Base-by-base conservation (phyloP, 148 eudicot genomes). In the Spergularia bocconei region DNA sequence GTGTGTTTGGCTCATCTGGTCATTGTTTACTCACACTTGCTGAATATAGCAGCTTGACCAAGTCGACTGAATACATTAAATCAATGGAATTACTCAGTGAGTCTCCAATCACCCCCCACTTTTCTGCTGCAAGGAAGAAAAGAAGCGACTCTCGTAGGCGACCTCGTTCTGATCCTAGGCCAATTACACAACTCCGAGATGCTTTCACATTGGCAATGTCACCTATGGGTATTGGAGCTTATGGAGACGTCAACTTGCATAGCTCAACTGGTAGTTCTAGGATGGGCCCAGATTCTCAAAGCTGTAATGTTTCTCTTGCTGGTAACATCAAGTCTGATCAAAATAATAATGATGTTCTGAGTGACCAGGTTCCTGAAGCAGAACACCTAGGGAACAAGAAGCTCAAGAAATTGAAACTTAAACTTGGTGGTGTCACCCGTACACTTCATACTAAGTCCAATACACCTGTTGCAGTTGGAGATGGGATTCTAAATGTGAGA, bases 91-190 rank as follows among this genome's bases (percentile, higher is more conserved):
- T 16, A 38, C 69, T 39, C 23, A 51, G 39, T 65, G 70, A 17
- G 41, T 51, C 62, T 57, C 67, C 55, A 58, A 59, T 71, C 56
- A 61, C 56, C 51, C 38, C 69, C 36, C 33, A 74, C 73, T 58
- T 69, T 81, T 53, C 69, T 72, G 68, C 79, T 63, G 75, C 55
- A 47, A 70, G 78, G 79, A 85, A 75, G 71, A 85, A 79, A 78
- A 82, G 87, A 76, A 85, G 87, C 55, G 59, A 72, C 72, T 51
- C 69, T 4, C 61, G 62, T 67, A 76, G 87, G 57, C 87, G 87
- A 62, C 85, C 87, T 47, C 85, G 78, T 64, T 57, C 70, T 74
- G 81, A 82, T 71, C 78, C 81, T 23, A 79, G 77, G 73, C 73
- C 74, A 52, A 52, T 82, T 25, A 55, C 39, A 53, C 68, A 70